Evolutionary conservation across 441 rosid genomes (phyloP), one percentile per base, ranked within the genome.

Genomic region (Raphanus hybrid): DNA sequence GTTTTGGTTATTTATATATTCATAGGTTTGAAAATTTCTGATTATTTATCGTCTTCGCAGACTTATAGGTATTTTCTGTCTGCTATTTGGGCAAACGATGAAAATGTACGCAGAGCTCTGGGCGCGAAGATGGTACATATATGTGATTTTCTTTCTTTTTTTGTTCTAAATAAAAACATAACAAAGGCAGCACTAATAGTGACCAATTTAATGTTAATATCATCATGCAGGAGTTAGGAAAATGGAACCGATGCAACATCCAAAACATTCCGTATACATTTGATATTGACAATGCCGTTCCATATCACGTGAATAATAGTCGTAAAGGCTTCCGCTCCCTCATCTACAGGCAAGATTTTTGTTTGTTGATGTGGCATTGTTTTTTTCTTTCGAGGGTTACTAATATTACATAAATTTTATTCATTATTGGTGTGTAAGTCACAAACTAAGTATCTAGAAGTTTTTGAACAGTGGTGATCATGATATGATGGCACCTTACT

Each of bases 381-480:
- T 43, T 7, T 39, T 1, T 23, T 23, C 23, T 35, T 35, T 35
- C 39, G 39, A 35, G 39, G 39, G 39, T 35, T 35, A 35, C 39
- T 35, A 35, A 7, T 35, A 35, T 35, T 35, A 35, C 39, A 1
- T 35, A 35, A 35, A 1, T 41, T 8, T 57, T 20, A 57, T 1
- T 4, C n/a, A 23, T 8, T 66, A 7, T 65, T 57, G 11, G 34
- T 54, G 18, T 3, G 7, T 67, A 43, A 41, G 37, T 60, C 67
- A 52, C 61, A 35, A 35, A 34, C 59, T 73, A 32, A 70, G 2
- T 0, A 8, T 14, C 39, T 78, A 69, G 16, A 48, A 50, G 20
- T 50, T 50, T 50, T 15, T 48, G 9, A 69, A 75, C 81, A 93
- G 98, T 65, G 94, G 97, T 3, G 94, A 91, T 77, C 97, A 86